A percentile compares a stretch with the other conserved stretches of the same genome.
These are phyloP conservation scores for Trematosphaeria pertusa DNA, from an alignment of 2,329 filamentous ascomycete species.

Conservation along the genomic window DNA sequence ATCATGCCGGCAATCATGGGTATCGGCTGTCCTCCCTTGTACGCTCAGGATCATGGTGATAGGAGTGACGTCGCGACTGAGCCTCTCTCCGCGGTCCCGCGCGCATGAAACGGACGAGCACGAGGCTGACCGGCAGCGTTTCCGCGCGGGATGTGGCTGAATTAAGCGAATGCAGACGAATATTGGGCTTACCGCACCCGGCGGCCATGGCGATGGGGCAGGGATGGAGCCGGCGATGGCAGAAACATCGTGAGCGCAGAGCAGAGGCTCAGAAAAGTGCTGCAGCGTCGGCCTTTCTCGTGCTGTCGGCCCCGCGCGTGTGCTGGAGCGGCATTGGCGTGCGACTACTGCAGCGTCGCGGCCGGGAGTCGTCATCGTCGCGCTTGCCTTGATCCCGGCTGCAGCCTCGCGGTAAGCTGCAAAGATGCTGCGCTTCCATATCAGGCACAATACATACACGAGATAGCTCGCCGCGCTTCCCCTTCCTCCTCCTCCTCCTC, in stretches of 20 bases:
- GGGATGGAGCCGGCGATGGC: too few relatives aligned
- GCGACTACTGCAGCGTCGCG: too few relatives aligned
- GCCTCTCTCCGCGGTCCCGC: too few relatives aligned
- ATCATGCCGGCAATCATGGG: too few relatives aligned
- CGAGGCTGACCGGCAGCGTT: neutral
- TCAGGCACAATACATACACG: neutral
- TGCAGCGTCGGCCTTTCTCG: too few relatives aligned
- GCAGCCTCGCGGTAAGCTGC: neutral
- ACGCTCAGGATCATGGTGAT: too few relatives aligned
- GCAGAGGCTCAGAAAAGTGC: too few relatives aligned
- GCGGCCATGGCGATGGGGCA: neutral
- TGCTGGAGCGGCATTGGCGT: too few relatives aligned
- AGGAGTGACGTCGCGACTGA: too few relatives aligned
- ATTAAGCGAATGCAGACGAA: neutral
- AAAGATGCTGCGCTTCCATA: neutral
- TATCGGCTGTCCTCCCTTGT: too few relatives aligned
- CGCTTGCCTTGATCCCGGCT: neutral
- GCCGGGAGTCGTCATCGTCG: neutral
- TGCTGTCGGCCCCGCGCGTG: too few relatives aligned
- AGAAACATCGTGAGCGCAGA: too few relatives aligned
- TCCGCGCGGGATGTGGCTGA: neutral
- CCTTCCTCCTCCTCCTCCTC: neutral
- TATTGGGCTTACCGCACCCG: neutral
- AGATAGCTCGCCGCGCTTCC: neutral
- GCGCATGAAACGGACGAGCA: neutral